Percentiles rank a stretch among this genome's conserved stretches.
These are phyloP conservation scores for Stenocarpella maydis DNA, from an alignment of 2,329 filamentous ascomycete species.

Conservation along the genomic window DNA sequence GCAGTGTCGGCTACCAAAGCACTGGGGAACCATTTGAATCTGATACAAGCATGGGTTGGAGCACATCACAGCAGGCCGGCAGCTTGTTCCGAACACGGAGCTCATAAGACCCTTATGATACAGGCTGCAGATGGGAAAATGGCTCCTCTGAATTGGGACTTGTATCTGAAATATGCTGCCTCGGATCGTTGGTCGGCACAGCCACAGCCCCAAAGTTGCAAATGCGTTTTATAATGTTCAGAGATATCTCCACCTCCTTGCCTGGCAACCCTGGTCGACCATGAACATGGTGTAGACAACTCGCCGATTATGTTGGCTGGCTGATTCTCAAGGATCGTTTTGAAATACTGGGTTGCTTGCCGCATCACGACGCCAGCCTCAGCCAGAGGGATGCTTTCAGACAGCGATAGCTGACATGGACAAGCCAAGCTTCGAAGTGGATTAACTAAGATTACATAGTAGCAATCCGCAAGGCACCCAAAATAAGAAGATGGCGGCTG, in stretches of 20 bases:
- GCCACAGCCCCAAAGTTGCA: background rate
- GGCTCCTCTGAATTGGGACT: too few species aligned
- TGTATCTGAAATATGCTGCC: too few species aligned
- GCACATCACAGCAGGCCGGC: too few species aligned
- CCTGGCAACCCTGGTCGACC: background rate
- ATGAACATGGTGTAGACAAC: conserved; percentile 11
- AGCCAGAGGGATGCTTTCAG: conserved; percentile 2
- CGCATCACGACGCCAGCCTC: conserved; percentile 23
- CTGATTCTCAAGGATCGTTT: conserved; percentile 7
- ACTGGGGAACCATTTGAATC: too few species aligned
- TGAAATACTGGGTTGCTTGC: conserved; percentile 13
- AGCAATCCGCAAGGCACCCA: background rate
- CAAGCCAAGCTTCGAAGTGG: background rate
- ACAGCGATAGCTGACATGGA: background rate
- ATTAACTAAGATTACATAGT: too few species aligned
- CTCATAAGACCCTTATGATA: too few species aligned
- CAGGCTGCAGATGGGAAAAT: too few species aligned
- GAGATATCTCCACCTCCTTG: background rate
- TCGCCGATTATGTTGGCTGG: conserved; percentile 2
- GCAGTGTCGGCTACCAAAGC: too few species aligned
- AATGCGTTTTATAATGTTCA: background rate
- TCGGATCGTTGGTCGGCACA: background rate
- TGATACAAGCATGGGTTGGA: too few species aligned
- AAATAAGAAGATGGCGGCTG: background rate
- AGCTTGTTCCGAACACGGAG: too few species aligned